Percentiles rank a stretch among this genome's conserved stretches.
Evolutionary conservation across 768 basidiomycete species (phyloP).

Genomic region (Amanita inopinata): DNA sequence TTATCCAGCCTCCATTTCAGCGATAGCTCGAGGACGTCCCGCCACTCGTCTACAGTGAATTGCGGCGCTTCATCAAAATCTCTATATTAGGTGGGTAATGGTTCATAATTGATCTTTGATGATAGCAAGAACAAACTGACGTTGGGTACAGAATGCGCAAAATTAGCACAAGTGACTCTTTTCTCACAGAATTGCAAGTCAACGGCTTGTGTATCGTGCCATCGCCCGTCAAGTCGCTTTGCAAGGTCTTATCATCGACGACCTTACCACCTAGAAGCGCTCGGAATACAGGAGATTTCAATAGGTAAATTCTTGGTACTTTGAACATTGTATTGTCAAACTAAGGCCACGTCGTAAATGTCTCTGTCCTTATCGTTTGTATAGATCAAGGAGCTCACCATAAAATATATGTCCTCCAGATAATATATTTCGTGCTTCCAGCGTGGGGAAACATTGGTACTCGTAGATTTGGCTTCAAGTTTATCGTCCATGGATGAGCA

Average conservation of each 20-base stretch:
- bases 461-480: neutral
- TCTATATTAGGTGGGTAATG: neutral
- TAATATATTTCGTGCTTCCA: neutral
- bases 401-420: neutral
- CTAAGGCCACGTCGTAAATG: neutral
- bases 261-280: neutral
- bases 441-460: neutral
- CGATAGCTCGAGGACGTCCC: conserved; percentile 10
- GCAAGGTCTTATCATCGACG: neutral
- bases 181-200: neutral
- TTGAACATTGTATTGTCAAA: neutral
- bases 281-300: neutral
- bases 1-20: conserved; percentile 15
- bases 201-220: neutral
- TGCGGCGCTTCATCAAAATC: neutral
- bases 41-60: conserved; percentile 12
- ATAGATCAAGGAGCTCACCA: neutral
- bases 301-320: neutral
- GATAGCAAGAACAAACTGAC: neutral
- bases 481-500: neutral
- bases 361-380: neutral
- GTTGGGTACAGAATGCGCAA: neutral
- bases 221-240: neutral
- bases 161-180: neutral
- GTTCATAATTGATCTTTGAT: neutral